Evolutionary conservation across 2,329 filamentous ascomycete genomes (phyloP).

Genomic region (Fusarium verrucosum): DNA sequence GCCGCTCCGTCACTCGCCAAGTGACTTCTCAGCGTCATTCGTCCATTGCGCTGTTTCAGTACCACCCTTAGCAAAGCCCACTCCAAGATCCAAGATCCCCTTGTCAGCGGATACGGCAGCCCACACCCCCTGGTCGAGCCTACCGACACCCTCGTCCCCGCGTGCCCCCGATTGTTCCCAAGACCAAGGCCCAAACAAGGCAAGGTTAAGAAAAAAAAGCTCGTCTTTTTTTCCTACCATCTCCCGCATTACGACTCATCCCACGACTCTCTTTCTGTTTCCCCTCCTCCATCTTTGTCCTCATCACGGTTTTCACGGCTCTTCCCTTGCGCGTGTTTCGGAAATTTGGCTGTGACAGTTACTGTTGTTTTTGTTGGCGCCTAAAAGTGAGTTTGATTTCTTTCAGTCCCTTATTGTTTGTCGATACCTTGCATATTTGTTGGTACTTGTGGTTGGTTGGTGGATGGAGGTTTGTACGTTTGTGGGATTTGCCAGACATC

Average conservation of each 20-base stretch:
- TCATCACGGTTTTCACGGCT: slow-evolving; percentile 55
- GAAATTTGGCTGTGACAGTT: slow-evolving; percentile 55
- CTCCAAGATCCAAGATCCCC: slow-evolving; percentile 47
- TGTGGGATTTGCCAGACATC: slow-evolving; percentile 27
- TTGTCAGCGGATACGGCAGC: slow-evolving; percentile 45
- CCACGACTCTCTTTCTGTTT: slow-evolving; percentile 48
- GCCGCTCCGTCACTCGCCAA: slow-evolving; percentile 42
- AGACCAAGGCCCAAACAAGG: slow-evolving; percentile 46
- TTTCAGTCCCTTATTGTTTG: slow-evolving; percentile 24
- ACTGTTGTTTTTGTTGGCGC: slow-evolving; percentile 61
- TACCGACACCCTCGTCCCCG: slow-evolving; percentile 48
- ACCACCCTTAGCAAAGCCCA: slow-evolving; percentile 43
- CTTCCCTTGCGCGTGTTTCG: slow-evolving; percentile 60
- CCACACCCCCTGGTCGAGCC: slow-evolving; percentile 46
- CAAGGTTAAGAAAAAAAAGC: slow-evolving; percentile 50
- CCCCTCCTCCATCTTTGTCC: slow-evolving; percentile 48
- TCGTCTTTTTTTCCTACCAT: slow-evolving; percentile 47
- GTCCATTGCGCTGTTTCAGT: slow-evolving; percentile 46
- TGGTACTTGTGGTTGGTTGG: slow-evolving; percentile 30
- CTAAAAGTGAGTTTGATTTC: slow-evolving; percentile 60
- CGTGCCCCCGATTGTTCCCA: slow-evolving; percentile 46
- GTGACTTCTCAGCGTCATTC: slow-evolving; percentile 42
- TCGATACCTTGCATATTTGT: slow-evolving; percentile 35
- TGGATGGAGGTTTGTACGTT: slow-evolving; percentile 30
- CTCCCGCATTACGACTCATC: slow-evolving; percentile 48